Percentiles rank a stretch among this genome's conserved stretches.
These are phyloP conservation scores for Volvariella surrecta DNA, from an alignment of 1,284 basidiomycete species.

Conservation along the genomic window DNA sequence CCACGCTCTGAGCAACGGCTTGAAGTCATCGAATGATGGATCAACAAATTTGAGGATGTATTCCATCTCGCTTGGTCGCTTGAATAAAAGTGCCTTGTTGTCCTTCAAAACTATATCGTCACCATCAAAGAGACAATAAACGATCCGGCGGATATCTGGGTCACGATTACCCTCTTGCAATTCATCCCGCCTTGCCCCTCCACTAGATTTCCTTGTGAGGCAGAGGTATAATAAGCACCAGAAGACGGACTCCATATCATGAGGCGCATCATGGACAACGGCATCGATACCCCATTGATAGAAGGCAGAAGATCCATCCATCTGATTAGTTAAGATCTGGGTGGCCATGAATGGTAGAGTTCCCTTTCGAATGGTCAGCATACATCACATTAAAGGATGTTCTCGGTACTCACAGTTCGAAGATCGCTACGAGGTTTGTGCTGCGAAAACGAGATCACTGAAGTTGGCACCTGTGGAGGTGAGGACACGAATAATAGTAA, in stretches of 20 bases:
- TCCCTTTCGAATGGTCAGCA: too few species aligned
- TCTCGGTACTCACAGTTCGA: too few species aligned
- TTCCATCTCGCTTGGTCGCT: neutral
- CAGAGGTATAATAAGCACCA: constrained; percentile 11
- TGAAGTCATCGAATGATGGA: constrained; percentile 7
- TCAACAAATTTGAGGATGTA: constrained; percentile 1
- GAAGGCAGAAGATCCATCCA: too few species aligned
- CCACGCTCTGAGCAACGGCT: constrained; percentile 7
- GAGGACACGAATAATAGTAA: too few species aligned
- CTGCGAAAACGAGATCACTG: too few species aligned
- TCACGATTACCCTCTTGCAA: neutral
- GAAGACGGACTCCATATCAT: constrained; percentile 13
- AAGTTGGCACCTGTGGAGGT: too few species aligned
- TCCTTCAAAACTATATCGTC: neutral
- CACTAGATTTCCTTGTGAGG: constrained; percentile 9
- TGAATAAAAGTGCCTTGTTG: neutral
- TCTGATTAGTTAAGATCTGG: too few species aligned
- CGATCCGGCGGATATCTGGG: neutral
- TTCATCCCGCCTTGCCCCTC: constrained; percentile 1
- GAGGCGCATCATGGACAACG: constrained; percentile 7
- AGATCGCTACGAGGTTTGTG: too few species aligned
- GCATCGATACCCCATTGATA: too few species aligned
- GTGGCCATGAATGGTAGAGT: too few species aligned
- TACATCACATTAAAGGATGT: too few species aligned
- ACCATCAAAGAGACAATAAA: neutral